Base-by-base conservation (phyloP, 108 stramenopile genomes). In the Cyclotella cryptica region DNA sequence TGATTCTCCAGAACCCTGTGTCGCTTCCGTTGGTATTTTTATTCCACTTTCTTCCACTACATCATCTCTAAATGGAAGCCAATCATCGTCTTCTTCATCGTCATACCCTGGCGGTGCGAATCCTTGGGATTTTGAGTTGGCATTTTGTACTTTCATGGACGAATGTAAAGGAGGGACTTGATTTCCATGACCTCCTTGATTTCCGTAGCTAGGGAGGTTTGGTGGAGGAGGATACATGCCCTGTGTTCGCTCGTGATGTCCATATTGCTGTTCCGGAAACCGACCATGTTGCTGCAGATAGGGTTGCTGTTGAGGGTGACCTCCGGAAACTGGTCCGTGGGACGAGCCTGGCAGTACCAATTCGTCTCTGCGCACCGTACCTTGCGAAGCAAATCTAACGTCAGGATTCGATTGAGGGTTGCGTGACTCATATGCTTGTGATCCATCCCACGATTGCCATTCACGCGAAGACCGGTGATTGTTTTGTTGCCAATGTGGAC, bases 201-300 rank as follows among this genome's bases (percentile, higher is more conserved):
- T 21, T 52, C 75, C 60, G 30, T 70, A 40, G 44, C 54, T 63
- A 27, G 78, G 78, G 41, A 79, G 45, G 35, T 79, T 60, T 39
- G 78, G 78, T 3, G 78, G 78, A 30, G 70, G 75, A 18, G 66
- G 75, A 58, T 77, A 77, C 54, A 53, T 58, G 12, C 52, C 52
- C 11, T 41, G 64, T 10, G 63, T 42, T 26, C 54, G 71, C 61
- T 73, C 66, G 26, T 67, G 71, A 41, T 52, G 45, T 40, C 44
- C 11, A 26, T 18, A 39, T 47, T 47, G 65, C 24, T 66, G 45
- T 26, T 24, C 65, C 46, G 14, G 0, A 66, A 17, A 45, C 45
- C 26, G 45, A 15, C 39, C 61, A 1, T 35, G 68, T 52, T 69
- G 70, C 22, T 58, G 54, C 24, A 15, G 57, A 22, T 71, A 17